Base-by-base conservation (phyloP, 176 grass and related monocot genomes). In the Musa itinerans region DNA sequence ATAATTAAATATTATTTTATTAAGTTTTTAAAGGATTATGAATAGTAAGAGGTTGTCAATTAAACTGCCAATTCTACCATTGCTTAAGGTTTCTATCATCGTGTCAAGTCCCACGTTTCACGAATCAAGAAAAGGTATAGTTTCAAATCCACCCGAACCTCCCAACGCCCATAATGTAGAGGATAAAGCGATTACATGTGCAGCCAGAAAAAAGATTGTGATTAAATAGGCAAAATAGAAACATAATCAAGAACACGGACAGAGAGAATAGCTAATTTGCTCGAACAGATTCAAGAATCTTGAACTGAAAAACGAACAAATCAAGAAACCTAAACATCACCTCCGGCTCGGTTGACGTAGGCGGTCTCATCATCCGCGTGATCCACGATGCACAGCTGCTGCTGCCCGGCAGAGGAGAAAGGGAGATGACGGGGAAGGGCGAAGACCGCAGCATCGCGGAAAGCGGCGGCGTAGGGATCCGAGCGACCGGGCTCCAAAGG, bases 401-500 rank as follows among this genome's bases (percentile, higher is more conserved):
- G 57, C 27, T 2, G 57, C 11, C 34, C 34, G 1, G 27, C 27
- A 19, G n/a, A 22, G 34, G 34, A 51, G 58, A 64, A 52, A 48
- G 58, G 6, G 59, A 76, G 48, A 58, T 51, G 10, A 52, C 4
- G 3, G 61, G 49, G 25, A 75, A 59, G 14, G 61, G 61, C 20
- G 59, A 77, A 65, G 59, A 52, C 43, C 53, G 49, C 50, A 5
- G 2, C 50, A n/a, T 34, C 22, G 59, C 20, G 68, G 68, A 17
- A 70, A 70, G 58, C 8, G 65, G 75, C 10, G 75, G 75, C 43
- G 75, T 74, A 57, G 72, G 72, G 14, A 52, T 74, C 22, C 72
- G 75, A 2, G 75, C 75, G 59, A 77, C 43, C 11, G 50, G 75
- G 61, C 58, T 66, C 48, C 43, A 66, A 66, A 65, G 75, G 75